Evolutionary conservation across 805 yeast species (phyloP).

Genomic region (Saccharomycopsis fodiens): DNA sequence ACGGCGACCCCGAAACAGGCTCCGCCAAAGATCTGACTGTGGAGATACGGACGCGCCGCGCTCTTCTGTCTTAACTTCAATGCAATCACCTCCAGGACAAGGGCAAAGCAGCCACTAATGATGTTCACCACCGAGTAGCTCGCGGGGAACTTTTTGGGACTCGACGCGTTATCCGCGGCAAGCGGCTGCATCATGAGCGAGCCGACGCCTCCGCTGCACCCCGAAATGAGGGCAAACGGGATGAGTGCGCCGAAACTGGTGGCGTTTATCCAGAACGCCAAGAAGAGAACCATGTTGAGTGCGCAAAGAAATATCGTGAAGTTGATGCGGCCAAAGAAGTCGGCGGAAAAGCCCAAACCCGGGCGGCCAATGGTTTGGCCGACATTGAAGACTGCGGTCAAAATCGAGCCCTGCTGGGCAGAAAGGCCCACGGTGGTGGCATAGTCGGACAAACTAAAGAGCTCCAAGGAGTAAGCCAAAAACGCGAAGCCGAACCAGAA

Average conservation of each 20-base stretch:
- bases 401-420: constrained; percentile 35
- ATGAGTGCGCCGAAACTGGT: constrained; percentile 34
- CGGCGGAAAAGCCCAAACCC: constrained; percentile 37
- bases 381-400: constrained; percentile 40
- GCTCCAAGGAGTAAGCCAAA: constrained; percentile 36
- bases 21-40: constrained; percentile 58
- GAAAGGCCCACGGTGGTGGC: constrained; percentile 41
- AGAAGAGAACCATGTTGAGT: constrained; percentile 27
- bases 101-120: constrained; percentile 25
- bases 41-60: constrained; percentile 39
- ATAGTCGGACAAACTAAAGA: constrained; percentile 41
- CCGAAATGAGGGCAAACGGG: constrained; percentile 36
- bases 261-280: constrained; percentile 44
- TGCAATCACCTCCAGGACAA: constrained; percentile 28
- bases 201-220: constrained; percentile 40
- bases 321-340: constrained; percentile 40
- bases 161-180: constrained; percentile 25
- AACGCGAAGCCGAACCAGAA: constrained; percentile 33
- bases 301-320: constrained; percentile 29
- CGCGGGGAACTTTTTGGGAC: constrained; percentile 25
- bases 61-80: constrained; percentile 23
- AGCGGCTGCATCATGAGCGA: constrained; percentile 26
- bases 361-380: constrained; percentile 47
- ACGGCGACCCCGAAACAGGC: constrained; percentile 37
- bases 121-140: constrained; percentile 26